Evolutionary conservation across 2,329 filamentous ascomycete genomes (phyloP), one percentile per base, ranked within the genome.

Genomic region (Venturia effusa): DNA sequence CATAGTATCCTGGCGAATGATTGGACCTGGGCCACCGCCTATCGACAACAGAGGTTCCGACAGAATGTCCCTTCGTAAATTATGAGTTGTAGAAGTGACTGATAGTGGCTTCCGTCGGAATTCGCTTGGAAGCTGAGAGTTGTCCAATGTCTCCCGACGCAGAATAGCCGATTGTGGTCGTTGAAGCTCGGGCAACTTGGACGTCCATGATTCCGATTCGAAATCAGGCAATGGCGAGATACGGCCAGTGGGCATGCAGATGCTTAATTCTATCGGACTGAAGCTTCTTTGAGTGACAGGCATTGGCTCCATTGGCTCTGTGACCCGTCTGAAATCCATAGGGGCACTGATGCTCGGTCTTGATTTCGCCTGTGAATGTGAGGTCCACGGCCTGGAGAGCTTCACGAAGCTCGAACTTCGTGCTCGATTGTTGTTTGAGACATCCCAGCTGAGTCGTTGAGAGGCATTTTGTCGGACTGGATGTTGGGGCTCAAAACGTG

Each of bases 171-270:
- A 68, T 37, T 69, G 69, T 34, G 74, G 74, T 61, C 70, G 68
- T 64, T 70, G 69, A 30, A 75, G 65, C 19, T 68, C 68, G n/a
- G 68, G 67, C 51, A 69, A 66, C 43, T 69, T 65, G 17, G 64
- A 64, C 19, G 66, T 60, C 74, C 74, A 75, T 32, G 70, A 70
- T 24, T 69, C 68, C 5, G 67, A 67, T 22, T 68, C 66, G 59
- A 77, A 77, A 65, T 77, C 72, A 19, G 75, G 75, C 6, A 77
- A 68, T 10, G 74, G 74, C 17, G 74, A 76, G 3, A 77, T 69
- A 40, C 71, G 68, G 6, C 71, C 70, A 43, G 73, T 69, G 17
- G 70, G 70, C 3, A 73, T 66, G 61, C 76, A 76, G 40, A 77
- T 76, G 15, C 73, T 75, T 1, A 77, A 68, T 57, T 77, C 72